phyloP scores from a whole-genome alignment of 2,329 filamentous ascomycete genomes.

The Colletotrichum nymphaeae region DNA sequence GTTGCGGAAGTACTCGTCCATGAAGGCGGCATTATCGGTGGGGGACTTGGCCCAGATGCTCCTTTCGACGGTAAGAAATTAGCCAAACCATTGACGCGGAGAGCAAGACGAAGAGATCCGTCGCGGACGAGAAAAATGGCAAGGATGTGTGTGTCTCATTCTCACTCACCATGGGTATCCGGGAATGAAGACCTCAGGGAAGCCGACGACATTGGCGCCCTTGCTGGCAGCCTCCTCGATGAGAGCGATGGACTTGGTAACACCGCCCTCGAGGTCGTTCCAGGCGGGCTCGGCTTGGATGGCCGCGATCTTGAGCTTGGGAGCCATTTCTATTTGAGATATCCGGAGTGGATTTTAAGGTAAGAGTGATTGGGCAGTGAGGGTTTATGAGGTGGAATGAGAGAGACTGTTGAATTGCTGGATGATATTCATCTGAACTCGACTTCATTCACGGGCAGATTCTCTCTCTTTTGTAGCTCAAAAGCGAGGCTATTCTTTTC shows the following conservation, averaged over 20 bases:
- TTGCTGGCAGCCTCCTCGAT: conserved; percentile 46
- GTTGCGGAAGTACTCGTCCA: conserved; percentile 59
- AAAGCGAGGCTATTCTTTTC: background rate
- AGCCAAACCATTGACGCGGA: background rate
- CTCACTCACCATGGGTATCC: conserved; percentile 57
- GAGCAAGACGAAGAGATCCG: no score
- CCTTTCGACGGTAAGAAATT: conserved; percentile 33
- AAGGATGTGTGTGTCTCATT: no score
- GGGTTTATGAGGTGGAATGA: background rate
- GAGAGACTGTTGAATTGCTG: background rate
- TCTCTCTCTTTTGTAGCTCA: background rate
- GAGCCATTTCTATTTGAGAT: background rate
- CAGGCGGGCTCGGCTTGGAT: conserved; percentile 42
- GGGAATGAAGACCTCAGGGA: conserved; percentile 58
- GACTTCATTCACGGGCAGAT: background rate
- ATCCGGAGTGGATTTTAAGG: background rate
- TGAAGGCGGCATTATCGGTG: conserved; percentile 48
- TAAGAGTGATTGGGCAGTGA: background rate
- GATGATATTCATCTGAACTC: background rate
- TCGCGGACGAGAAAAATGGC: no score
- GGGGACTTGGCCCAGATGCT: conserved; percentile 43
- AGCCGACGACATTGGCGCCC: conserved; percentile 50
- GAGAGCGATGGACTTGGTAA: conserved; percentile 49
- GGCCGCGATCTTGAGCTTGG: conserved; percentile 40
- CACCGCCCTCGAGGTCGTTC: conserved; percentile 44